These are phyloP conservation scores for Glebionis coronaria DNA, from an alignment of 129 eudicot genomes.

Conservation along the genomic window DNA sequence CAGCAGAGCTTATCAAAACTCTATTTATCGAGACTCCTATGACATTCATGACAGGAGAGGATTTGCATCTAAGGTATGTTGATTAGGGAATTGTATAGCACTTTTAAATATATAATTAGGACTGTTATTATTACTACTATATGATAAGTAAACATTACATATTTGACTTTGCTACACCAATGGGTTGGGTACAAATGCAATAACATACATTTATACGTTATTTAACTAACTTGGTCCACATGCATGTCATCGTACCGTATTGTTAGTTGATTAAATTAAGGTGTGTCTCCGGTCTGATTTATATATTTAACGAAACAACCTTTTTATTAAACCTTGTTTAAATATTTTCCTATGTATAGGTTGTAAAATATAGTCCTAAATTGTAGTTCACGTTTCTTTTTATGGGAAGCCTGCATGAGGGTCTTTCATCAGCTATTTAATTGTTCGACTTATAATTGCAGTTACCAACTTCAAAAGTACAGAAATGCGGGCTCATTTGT, in stretches of 20 bases:
- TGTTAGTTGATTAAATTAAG: not conserved
- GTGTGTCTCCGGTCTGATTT: not conserved
- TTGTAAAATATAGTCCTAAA: not conserved
- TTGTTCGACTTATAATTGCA: conserved; percentile 38
- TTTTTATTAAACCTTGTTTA: not conserved
- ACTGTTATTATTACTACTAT: not conserved
- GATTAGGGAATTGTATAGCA: not conserved
- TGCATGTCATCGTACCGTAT: conserved; percentile 8
- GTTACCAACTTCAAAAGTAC: conserved; percentile 94
- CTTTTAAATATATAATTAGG: not conserved
- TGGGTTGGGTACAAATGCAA: conserved; percentile 29
- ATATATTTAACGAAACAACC: not conserved
- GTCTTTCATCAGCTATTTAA: too few species aligned
- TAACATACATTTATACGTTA: not conserved
- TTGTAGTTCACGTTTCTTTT: not conserved
- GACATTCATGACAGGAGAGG: conserved; percentile 94
- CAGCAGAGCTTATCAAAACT: conserved; percentile 88
- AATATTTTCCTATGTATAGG: not conserved
- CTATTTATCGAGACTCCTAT: conserved; percentile 87
- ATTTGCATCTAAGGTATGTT: conserved; percentile 80
- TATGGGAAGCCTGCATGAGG: too few species aligned
- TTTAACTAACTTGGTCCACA: conserved; percentile 30
- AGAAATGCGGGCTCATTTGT: conserved; percentile 94
- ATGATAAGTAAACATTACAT: conserved; percentile 8
- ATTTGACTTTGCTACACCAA: conserved; percentile 26